Conservation (phyloP, 2,329 filamentous ascomycete species). For the Xylariaceae sp. region DNA sequence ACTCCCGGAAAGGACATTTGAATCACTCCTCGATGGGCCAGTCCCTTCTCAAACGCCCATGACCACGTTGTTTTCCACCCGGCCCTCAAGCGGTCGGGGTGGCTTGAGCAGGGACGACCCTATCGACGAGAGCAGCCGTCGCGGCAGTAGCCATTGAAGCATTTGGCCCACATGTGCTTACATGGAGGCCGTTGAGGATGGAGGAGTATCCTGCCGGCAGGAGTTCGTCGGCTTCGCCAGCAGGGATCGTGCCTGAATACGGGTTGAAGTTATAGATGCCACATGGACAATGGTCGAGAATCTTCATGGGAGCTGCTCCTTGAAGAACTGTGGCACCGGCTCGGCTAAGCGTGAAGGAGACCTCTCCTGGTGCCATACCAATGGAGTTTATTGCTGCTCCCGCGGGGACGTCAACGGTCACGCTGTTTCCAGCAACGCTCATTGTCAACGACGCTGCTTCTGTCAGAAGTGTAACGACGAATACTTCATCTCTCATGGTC, state of each 20-base stretch:
- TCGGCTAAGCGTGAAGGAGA: constrained; percentile 43
- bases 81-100: constrained; percentile 9
- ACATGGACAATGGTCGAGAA: constrained; percentile 44
- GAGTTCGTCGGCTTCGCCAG: constrained; percentile 33
- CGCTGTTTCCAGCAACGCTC: constrained; percentile 39
- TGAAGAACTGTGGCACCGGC: constrained; percentile 38
- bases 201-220: constrained; percentile 31
- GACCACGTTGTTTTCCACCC: neutral
- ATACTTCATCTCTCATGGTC: constrained; percentile 45
- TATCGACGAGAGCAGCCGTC: neutral
- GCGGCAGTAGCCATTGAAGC: constrained; percentile 6
- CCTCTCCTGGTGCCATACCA: constrained; percentile 43
- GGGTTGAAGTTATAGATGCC: constrained; percentile 55
- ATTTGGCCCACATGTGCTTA: constrained; percentile 24
- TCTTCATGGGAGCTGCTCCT: constrained; percentile 45
- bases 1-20: neutral
- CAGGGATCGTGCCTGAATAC: constrained; percentile 47
- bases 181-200: constrained; percentile 29
- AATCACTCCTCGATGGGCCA: neutral
- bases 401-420: constrained; percentile 41
- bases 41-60: neutral
- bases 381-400: constrained; percentile 42
- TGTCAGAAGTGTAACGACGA: constrained; percentile 48
- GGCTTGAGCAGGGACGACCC: constrained; percentile 7
- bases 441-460: constrained; percentile 40